Evolutionary conservation across 2,329 filamentous ascomycete species (phyloP), one percentile per base, ranked within the genome.

Genomic region (Botryotinia calthae): DNA sequence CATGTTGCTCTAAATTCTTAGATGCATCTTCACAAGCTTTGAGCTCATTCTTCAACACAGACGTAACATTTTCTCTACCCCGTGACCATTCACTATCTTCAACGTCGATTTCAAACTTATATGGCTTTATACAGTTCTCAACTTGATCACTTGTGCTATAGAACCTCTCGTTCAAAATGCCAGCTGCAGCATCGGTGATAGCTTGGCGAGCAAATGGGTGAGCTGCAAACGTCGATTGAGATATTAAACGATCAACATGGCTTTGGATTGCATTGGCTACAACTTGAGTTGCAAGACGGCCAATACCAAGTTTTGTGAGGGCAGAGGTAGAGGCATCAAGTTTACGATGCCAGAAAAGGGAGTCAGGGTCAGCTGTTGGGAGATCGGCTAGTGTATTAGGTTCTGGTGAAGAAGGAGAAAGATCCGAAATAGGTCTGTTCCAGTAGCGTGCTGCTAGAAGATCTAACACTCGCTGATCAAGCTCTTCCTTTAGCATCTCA

Each of bases 41-140:
- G 6, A 99, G 86, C 81, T 99, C 96, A 68, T 91, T 90, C 82
- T 97, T 97, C n/a, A 99, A 84, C 1, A 96, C 90, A 14, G 86
- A 87, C 56, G 89, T 87, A 1, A 95, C 91, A 77, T 97, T 96
- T 63, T 97, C 94, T 69, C 95, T 87, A 0, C 94, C 95, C 74
- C 92, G 89, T 5, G 86, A 82, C 96, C 96, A 99, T 81, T 99
- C 97, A 12, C 90, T 86, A 56, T 95, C 93, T 79, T 97, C 94
- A 62, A 99, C 90, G 78, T 99, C 96, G 73, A 99, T 97, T 75
- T 98, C 94, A 77, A 95, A 98, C 81, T 99, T 99, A 85, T 95
- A 99, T 0, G 97, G 96, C 82, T 99, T 99, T 83, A 99, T 97
- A 81, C 95, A 99, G 81, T 98, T 98, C 82, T 99, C 96, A 1